Percentiles rank a stretch among this genome's conserved stretches.
phyloP scores from a whole-genome alignment of 805 yeast species.

The Blastobotrys terrestris region DNA sequence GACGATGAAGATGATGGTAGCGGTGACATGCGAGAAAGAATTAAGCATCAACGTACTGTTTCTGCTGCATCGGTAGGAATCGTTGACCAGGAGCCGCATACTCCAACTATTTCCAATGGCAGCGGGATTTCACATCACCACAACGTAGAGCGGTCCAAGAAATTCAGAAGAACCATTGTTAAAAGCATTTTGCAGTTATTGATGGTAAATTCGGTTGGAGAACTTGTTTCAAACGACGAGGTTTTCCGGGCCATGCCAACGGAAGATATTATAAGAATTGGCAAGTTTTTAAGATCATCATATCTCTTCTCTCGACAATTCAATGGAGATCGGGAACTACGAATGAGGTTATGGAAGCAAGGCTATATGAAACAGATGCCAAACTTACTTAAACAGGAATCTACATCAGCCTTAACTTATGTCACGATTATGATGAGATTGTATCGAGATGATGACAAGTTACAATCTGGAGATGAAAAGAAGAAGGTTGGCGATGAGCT shows the following conservation, averaged over 20 bases:
- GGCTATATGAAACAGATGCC: conserved; percentile 92
- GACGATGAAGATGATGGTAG: conserved; percentile 35
- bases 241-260: conserved; percentile 70
- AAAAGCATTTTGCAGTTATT: conserved; percentile 87
- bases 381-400: conserved; percentile 84
- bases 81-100: conserved; percentile 12
- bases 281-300: conserved; percentile 56
- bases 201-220: conserved; percentile 81
- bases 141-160: conserved; percentile 28
- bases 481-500: conserved; percentile 35
- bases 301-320: conserved; percentile 80
- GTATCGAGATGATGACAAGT: conserved; percentile 53
- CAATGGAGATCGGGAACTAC: conserved; percentile 79
- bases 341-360: conserved; percentile 85
- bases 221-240: conserved; percentile 54
- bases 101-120: conserved; percentile 4
- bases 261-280: conserved; percentile 51
- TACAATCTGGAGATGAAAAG: conserved; percentile 32
- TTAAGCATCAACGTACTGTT: background rate
- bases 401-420: conserved; percentile 81
- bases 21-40: conserved; percentile 6
- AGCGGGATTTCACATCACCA: background rate
- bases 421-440: conserved; percentile 74
- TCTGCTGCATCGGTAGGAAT: conserved; percentile 11
- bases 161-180: conserved; percentile 69